Conservation (phyloP, 225 moss, liverwort and hornwort species). For the Thuidium tamariscinum region DNA sequence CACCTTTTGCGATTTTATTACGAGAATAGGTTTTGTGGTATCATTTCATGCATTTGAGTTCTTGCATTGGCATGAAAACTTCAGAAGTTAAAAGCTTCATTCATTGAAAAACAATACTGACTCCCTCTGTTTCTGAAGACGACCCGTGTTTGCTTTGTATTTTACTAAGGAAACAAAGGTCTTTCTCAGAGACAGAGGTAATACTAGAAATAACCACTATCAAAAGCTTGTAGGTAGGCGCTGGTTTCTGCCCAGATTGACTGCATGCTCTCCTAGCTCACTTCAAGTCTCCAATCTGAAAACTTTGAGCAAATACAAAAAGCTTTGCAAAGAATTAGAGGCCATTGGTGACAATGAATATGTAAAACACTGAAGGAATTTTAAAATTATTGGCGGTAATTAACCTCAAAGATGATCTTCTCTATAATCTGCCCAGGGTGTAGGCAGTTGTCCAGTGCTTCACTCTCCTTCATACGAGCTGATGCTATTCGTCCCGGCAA, state of each 20-base stretch:
- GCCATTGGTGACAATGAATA: background rate
- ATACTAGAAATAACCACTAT: background rate
- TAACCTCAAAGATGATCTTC: constrained; percentile 11
- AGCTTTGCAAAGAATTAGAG: background rate
- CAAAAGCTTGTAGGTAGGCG: background rate
- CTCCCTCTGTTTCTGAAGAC: too few species aligned
- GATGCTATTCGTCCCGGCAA: constrained; percentile 3
- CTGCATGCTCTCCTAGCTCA: too few species aligned
- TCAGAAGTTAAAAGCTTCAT: background rate
- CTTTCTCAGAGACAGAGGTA: too few species aligned
- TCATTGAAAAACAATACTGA: background rate
- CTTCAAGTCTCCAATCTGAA: too few species aligned
- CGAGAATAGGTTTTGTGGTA: background rate
- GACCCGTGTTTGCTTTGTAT: too few species aligned
- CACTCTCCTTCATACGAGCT: constrained; percentile 4
- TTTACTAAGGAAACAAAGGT: too few species aligned
- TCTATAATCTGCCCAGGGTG: constrained; percentile 24
- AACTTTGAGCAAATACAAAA: too few species aligned
- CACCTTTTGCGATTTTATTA: background rate
- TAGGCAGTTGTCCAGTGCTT: background rate
- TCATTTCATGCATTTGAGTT: background rate
- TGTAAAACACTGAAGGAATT: background rate
- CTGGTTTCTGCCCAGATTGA: too few species aligned
- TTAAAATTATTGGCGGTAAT: too few species aligned
- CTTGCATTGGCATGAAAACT: background rate